phyloP scores from a whole-genome alignment of 768 basidiomycete species.

The Dioszegia crocea region DNA sequence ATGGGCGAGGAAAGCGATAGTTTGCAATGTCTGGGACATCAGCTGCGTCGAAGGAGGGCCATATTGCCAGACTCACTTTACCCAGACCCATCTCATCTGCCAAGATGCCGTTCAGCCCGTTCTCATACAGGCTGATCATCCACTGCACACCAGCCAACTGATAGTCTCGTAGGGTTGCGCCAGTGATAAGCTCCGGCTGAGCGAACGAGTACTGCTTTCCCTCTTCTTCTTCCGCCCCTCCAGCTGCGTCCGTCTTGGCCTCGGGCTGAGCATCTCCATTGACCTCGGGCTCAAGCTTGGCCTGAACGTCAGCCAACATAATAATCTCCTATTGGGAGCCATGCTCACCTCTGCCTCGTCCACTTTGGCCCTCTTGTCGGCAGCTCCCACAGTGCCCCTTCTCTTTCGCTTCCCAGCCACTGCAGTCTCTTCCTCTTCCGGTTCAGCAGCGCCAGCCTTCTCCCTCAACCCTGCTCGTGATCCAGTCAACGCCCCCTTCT shows the following conservation, averaged over 20 bases:
- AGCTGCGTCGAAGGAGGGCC: background rate
- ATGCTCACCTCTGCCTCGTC: slow-evolving; percentile 11
- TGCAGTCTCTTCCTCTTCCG: slow-evolving; percentile 3
- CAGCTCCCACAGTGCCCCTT: slow-evolving; percentile 14
- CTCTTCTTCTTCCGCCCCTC: slow-evolving; percentile 17
- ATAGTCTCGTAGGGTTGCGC: slow-evolving; percentile 78
- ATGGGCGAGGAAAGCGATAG: slow-evolving; percentile 87
- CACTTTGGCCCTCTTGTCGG: slow-evolving; percentile 33
- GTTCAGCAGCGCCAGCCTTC: slow-evolving; percentile 19
- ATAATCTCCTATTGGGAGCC: background rate
- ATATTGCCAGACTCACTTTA: slow-evolving; percentile 46
- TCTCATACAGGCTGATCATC: slow-evolving; percentile 84
- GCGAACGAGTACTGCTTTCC: slow-evolving; percentile 34
- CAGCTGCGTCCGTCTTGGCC: slow-evolving; percentile 13
- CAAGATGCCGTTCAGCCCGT: slow-evolving; percentile 53
- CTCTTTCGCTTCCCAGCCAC: slow-evolving; percentile 26
- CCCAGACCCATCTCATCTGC: slow-evolving; percentile 96
- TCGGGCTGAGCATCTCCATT: background rate
- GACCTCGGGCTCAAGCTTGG: too few relatives aligned
- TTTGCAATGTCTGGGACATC: slow-evolving; percentile 74
- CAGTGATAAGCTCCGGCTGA: slow-evolving; percentile 77
- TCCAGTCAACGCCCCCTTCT: slow-evolving; percentile 18
- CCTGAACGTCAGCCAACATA: too few relatives aligned
- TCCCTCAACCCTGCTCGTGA: slow-evolving; percentile 23
- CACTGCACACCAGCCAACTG: slow-evolving; percentile 92